Evolutionary conservation across 768 basidiomycete species (phyloP), one percentile per base, ranked within the genome.

Genomic region (Calocera cornea): DNA sequence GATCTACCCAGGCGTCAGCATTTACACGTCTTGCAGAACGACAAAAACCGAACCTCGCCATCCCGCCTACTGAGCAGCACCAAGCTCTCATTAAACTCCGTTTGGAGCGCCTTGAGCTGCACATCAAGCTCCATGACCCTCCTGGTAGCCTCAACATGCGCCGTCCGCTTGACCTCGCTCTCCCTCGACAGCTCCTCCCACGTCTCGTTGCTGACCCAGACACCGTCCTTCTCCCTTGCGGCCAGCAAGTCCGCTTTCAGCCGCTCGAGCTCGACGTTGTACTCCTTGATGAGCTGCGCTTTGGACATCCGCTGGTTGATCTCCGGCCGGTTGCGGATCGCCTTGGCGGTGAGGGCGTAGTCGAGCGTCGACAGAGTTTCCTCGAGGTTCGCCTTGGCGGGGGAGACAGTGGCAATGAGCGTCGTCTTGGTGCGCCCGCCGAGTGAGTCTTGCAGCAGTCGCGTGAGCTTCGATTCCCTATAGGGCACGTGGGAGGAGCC

Each of bases 371-470:
- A 97, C 22, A 97, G 83, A 0, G 97, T 98, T 77, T 98, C 97
- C 76, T 99, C 97, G 79, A 95, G 84, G 74, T 95, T 97, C 29
- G 87, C 90, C 27, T 91, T 86, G 2, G 92, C 90, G 0, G 97
- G 95, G 10, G 93, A 95, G 72, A 97, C 85, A 5, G 97, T 98
- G 0, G 95, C 97, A 69, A 99, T 90, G 74, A 99, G 93, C 72
- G 93, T 95, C 0, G 97, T 99, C 79, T 97, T 98, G 5, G 97
- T 99, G 34, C 87, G 84, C 0, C 97, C 97, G 5, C 97, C 97
- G 2, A 99, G 82, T n/a, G 97, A 99, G 77, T 99, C 97, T 87
- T 98, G 95, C 2, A 99, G 83, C 11, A 99, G 83, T 38, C 97
- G 90, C 16, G 97, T 99, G 65, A 99, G 87, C 75, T 98, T 98